A percentile compares a stretch with the other conserved stretches of the same genome.
These are phyloP conservation scores for Boletus insuetus DNA, from an alignment of 768 basidiomycete genomes.

Conservation along the genomic window DNA sequence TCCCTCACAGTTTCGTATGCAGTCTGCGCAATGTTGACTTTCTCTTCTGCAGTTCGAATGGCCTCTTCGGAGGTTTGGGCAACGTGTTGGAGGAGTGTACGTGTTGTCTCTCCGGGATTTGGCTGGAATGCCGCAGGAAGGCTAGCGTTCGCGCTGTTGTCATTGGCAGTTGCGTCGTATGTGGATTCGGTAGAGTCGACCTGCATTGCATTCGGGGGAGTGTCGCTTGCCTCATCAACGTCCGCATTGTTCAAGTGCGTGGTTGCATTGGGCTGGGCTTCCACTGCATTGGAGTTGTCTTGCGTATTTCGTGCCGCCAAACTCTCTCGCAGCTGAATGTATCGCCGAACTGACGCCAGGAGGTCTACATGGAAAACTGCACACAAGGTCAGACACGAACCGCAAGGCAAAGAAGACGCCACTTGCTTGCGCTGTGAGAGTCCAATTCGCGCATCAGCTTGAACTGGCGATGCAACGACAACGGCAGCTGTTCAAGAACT, in stretches of 20 bases:
- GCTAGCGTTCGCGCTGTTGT: not conserved
- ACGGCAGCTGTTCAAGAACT: constrained; percentile 80
- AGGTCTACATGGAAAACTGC: constrained; percentile 42
- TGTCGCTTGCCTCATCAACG: not conserved
- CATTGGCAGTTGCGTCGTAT: not conserved
- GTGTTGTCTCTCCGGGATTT: constrained; percentile 38
- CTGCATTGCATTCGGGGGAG: constrained; percentile 1
- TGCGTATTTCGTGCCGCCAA: constrained; percentile 15
- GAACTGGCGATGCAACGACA: constrained; percentile 70
- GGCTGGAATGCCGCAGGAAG: constrained; percentile 2
- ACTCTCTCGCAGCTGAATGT: constrained; percentile 39
- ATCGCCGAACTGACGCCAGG: constrained; percentile 45
- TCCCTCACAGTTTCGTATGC: constrained; percentile 64
- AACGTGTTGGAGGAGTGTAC: constrained; percentile 54
- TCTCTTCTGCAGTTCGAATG: constrained; percentile 68
- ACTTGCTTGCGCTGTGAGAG: constrained; percentile 53
- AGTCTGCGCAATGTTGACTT: constrained; percentile 70
- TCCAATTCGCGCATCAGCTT: constrained; percentile 72
- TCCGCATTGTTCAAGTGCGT: not conserved
- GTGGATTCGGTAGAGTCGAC: constrained; percentile 3
- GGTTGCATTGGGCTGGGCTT: not conserved
- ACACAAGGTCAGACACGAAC: not conserved
- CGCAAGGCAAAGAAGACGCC: not conserved
- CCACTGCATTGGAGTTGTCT: not conserved
- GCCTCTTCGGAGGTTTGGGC: constrained; percentile 59